These are phyloP conservation scores for Calonectria pauciramosa DNA, from an alignment of 2,329 filamentous ascomycete genomes.

Conservation along the genomic window DNA sequence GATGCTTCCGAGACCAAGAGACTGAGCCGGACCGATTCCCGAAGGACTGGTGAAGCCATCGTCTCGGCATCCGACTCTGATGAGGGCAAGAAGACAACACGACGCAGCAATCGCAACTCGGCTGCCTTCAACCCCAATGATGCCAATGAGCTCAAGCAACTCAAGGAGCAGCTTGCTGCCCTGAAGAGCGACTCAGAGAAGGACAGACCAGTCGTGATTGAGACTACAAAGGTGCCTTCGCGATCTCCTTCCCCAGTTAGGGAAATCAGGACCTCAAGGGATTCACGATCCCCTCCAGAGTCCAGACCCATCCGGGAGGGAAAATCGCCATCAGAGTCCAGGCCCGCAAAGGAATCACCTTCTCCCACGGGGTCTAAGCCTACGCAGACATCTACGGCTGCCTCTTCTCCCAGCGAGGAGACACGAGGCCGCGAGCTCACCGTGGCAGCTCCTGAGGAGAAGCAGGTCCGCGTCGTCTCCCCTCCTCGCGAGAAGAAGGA, in stretches of 20 bases:
- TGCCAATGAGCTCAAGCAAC: slow-evolving; percentile 61
- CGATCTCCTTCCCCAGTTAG: slow-evolving; percentile 40
- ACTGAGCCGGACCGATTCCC: slow-evolving; percentile 54
- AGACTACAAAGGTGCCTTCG: slow-evolving; percentile 40
- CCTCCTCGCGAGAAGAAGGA: slow-evolving; percentile 76
- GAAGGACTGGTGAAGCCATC: slow-evolving; percentile 52
- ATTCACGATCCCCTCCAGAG: slow-evolving; percentile 3
- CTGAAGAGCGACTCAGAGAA: slow-evolving; percentile 49
- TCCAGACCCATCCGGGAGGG: slow-evolving; percentile 26
- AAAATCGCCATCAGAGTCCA: slow-evolving; percentile 11
- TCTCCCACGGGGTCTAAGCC: slow-evolving; percentile 34
- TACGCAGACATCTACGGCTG: slow-evolving; percentile 30
- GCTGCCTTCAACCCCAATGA: slow-evolving; percentile 67
- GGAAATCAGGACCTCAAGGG: slow-evolving; percentile 27
- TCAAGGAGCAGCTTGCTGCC: slow-evolving; percentile 65
- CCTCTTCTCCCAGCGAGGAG: slow-evolving; percentile 46
- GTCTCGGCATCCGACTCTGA: slow-evolving; percentile 57
- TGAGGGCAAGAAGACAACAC: slow-evolving; percentile 54
- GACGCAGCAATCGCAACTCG: slow-evolving; percentile 55
- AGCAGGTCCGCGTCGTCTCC: slow-evolving; percentile 77
- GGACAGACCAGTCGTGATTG: slow-evolving; percentile 37
- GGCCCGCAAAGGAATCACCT: slow-evolving; percentile 18
- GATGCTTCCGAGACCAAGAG: slow-evolving; percentile 39
- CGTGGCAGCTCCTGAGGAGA: slow-evolving; percentile 54
- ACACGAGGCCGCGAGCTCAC: slow-evolving; percentile 59